Conservation (phyloP, 345 rosid species). For the Eucalyptus melliodora region DNA sequence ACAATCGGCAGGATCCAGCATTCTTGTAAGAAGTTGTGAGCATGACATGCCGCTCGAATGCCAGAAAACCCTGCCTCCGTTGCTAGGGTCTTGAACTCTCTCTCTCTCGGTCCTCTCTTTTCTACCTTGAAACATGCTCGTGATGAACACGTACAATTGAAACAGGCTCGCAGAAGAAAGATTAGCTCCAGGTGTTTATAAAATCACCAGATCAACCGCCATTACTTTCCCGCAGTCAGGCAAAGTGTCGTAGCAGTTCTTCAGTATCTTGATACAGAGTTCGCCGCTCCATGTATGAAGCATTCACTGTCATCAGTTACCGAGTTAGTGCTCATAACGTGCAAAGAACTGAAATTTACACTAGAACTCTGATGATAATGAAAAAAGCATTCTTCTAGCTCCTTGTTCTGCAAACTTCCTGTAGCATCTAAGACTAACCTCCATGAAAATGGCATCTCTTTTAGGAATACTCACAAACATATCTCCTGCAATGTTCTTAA, state of each 20-base stretch:
- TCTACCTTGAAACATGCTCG: slow-evolving; percentile 12
- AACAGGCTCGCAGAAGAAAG: slow-evolving; percentile 9
- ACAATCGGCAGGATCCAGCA: not conserved
- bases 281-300: slow-evolving; percentile 28
- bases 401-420: not conserved
- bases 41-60: slow-evolving; percentile 12
- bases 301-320: slow-evolving; percentile 15
- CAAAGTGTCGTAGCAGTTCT: slow-evolving; percentile 24
- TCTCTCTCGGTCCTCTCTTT: slow-evolving; percentile 33
- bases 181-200: slow-evolving; percentile 13
- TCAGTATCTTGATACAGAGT: slow-evolving; percentile 27
- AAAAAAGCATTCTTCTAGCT: not conserved
- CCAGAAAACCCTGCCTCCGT: slow-evolving; percentile 36
- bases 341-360: not conserved
- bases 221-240: slow-evolving; percentile 30
- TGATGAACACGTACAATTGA: slow-evolving; percentile 21
- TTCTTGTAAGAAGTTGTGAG: slow-evolving; percentile 26
- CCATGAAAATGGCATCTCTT: slow-evolving; percentile 66
- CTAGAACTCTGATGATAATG: not conserved
- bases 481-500: slow-evolving; percentile 28
- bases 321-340: not conserved
- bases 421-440: slow-evolving; percentile 14
- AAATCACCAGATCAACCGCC: slow-evolving; percentile 28
- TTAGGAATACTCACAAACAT: slow-evolving; percentile 30
- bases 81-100: slow-evolving; percentile 21